These are phyloP conservation scores for Sequoia sempervirens DNA, from an alignment of 75 land plant species.

Conservation along the genomic window DNA sequence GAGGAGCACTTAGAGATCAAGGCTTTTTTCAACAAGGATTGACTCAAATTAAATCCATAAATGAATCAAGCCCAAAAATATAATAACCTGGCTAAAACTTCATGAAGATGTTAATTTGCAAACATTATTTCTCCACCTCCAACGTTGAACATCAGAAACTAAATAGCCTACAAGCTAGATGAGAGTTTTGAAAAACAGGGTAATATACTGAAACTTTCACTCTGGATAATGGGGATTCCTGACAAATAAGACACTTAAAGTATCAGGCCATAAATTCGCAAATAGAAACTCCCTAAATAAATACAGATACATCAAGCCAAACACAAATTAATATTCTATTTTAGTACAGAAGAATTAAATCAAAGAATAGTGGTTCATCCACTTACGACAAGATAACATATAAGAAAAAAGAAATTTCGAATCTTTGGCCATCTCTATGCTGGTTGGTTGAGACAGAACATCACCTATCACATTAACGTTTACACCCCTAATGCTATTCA, in stretches of 20 bases:
- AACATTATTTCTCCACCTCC: not conserved
- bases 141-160: not conserved
- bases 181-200: not conserved
- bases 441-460: not conserved
- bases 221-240: no score
- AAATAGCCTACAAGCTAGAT: not conserved
- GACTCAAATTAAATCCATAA: not conserved
- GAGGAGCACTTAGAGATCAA: not conserved
- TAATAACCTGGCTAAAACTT: not conserved
- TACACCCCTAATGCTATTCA: not conserved
- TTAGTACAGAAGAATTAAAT: no score
- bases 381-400: no score
- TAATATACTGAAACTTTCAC: not conserved
- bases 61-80: not conserved
- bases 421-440: not conserved
- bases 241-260: no score
- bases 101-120: not conserved
- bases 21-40: not conserved
- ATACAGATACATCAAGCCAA: no score
- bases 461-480: not conserved
- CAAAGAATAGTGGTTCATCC: no score
- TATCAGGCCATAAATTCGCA: not conserved
- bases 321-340: no score
- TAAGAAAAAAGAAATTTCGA: no score
- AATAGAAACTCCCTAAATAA: not conserved